Evolutionary conservation across 2,329 filamentous ascomycete genomes (phyloP).

Genomic region (Samsoniella hepiali): DNA sequence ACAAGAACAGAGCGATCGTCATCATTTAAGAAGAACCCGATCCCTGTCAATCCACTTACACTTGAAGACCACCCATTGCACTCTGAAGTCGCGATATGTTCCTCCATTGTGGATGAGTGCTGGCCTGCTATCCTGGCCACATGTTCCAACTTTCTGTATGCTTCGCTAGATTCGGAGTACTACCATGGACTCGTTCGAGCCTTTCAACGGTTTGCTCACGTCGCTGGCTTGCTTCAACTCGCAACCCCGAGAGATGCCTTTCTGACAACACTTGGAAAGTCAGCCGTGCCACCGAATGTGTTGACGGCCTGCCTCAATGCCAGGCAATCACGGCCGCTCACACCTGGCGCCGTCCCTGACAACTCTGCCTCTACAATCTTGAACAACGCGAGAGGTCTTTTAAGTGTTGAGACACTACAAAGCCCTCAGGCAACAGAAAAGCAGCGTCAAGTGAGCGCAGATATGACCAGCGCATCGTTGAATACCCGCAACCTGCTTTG

Average conservation of each 20-base stretch:
- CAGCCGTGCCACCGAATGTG: constrained; percentile 81
- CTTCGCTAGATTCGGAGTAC: constrained; percentile 86
- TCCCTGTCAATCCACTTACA: constrained; percentile 79
- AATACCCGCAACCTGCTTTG: constrained; percentile 90
- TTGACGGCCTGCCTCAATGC: constrained; percentile 58
- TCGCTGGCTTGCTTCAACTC: constrained; percentile 82
- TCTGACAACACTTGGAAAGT: constrained; percentile 88
- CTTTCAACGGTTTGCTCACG: constrained; percentile 93
- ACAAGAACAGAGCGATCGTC: constrained; percentile 54
- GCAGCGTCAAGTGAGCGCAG: constrained; percentile 57
- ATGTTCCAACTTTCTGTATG: constrained; percentile 92
- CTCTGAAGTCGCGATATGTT: constrained; percentile 70
- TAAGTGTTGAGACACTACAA: constrained; percentile 70
- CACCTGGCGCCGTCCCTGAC: constrained; percentile 48
- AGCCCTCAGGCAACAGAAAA: constrained; percentile 56
- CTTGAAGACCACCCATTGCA: constrained; percentile 70
- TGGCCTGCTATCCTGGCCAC: constrained; percentile 95
- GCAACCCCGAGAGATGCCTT: constrained; percentile 89
- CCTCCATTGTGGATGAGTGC: constrained; percentile 80
- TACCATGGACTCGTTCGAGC: constrained; percentile 89
- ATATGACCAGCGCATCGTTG: constrained; percentile 54
- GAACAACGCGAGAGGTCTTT: constrained; percentile 65
- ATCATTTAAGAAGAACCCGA: constrained; percentile 70
- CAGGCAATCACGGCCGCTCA: constrained; percentile 41
- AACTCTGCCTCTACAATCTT: constrained; percentile 53